phyloP scores from a whole-genome alignment of 768 basidiomycete species.

The Russula vinacea region DNA sequence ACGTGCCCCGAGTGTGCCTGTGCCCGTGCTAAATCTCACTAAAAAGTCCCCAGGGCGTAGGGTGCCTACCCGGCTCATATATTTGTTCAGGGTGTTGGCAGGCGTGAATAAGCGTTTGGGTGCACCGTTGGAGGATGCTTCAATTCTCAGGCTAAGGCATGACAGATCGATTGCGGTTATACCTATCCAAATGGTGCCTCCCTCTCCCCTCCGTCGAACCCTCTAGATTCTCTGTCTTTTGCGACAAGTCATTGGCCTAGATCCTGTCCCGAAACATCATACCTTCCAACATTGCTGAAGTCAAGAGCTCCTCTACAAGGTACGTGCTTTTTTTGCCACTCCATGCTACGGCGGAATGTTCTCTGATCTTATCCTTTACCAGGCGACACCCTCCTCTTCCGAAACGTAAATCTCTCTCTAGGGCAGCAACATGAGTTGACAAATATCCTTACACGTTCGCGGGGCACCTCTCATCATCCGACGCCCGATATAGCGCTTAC shows the following conservation, averaged over 20 bases:
- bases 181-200: constrained; percentile 62
- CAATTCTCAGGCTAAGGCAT: constrained; percentile 43
- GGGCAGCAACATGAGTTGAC: constrained; percentile 84
- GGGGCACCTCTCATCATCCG: not conserved
- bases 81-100: constrained; percentile 28
- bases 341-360: not conserved
- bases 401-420: constrained; percentile 62
- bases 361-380: constrained; percentile 16
- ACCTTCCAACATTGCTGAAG: constrained; percentile 59
- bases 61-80: constrained; percentile 53
- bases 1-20: constrained; percentile 48
- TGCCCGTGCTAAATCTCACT: constrained; percentile 72
- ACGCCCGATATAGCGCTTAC: constrained; percentile 4
- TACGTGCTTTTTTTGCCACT: constrained; percentile 33
- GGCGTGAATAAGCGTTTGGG: constrained; percentile 45
- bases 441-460: constrained; percentile 43
- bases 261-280: constrained; percentile 56
- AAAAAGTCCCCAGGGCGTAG: constrained; percentile 78
- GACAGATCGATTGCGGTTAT: constrained; percentile 38
- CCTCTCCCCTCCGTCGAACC: constrained; percentile 70
- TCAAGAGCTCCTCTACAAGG: constrained; percentile 73
- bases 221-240: constrained; percentile 61
- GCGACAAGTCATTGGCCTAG: constrained; percentile 69
- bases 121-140: constrained; percentile 82
- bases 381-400: constrained; percentile 70